Evolutionary conservation across 2,329 filamentous ascomycete genomes (phyloP).

Genomic region (Cadophora sp.): DNA sequence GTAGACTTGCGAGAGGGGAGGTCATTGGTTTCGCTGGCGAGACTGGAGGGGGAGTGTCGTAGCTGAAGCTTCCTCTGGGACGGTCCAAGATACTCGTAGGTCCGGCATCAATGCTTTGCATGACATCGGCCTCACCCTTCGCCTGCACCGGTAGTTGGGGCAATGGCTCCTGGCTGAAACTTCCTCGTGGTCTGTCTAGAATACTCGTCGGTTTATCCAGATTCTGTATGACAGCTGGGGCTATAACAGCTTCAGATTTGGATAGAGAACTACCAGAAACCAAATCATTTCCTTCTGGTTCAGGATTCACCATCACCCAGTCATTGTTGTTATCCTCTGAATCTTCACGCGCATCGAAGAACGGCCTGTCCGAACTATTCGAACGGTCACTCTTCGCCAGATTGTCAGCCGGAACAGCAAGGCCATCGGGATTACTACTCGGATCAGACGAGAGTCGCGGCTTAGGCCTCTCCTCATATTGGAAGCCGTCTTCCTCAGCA

Average conservation of each 20-base stretch:
- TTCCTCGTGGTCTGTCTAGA: conserved; percentile 18
- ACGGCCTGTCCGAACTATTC: conserved; percentile 36
- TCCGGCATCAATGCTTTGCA: not conserved
- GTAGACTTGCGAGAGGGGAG: not conserved
- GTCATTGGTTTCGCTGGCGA: not conserved
- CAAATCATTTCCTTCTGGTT: conserved; percentile 20
- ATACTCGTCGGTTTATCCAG: conserved; percentile 6
- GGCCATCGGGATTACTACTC: not conserved
- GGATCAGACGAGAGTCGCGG: conserved; percentile 20
- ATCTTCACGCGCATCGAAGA: conserved; percentile 37
- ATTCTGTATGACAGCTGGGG: not conserved
- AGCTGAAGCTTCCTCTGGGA: conserved; percentile 23
- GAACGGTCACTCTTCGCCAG: conserved; percentile 33
- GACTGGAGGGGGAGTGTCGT: conserved; percentile 23
- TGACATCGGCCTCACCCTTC: not conserved
- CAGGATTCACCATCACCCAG: conserved; percentile 38
- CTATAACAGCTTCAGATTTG: not conserved
- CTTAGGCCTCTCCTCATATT: conserved; percentile 36
- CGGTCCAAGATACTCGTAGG: conserved; percentile 18
- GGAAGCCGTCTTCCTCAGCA: conserved; percentile 48
- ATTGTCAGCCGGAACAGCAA: conserved; percentile 2
- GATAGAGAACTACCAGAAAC: not conserved
- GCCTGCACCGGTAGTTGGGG: not conserved
- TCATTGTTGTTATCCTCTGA: conserved; percentile 29
- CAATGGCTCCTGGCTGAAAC: conserved; percentile 23